Evolutionary conservation across 495 filamentous ascomycete genomes (phyloP).

Genomic region (Hamigera avellanea): DNA sequence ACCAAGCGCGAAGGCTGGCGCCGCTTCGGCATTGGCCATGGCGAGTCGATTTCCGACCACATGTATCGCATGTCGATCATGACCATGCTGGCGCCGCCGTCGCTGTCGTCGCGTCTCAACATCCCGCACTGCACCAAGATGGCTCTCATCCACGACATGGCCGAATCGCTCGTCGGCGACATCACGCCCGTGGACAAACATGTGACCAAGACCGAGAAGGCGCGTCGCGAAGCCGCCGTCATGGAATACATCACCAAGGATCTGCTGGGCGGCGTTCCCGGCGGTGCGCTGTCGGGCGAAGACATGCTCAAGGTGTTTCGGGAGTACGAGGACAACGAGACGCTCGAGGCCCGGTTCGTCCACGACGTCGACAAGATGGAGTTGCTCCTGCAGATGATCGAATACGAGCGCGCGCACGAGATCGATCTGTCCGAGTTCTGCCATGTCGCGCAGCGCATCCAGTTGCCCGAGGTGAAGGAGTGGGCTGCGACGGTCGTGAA

Average conservation of each 20-base stretch:
- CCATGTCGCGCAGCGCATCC: slow-evolving; percentile 59
- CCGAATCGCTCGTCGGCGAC: slow-evolving; percentile 85
- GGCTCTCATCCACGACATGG: slow-evolving; percentile 96
- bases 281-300: slow-evolving; percentile 45
- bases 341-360: slow-evolving; percentile 75
- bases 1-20: slow-evolving; percentile 93
- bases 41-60: slow-evolving; percentile 90
- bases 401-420: slow-evolving; percentile 72
- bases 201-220: slow-evolving; percentile 63
- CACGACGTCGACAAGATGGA: slow-evolving; percentile 98
- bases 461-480: slow-evolving; percentile 60
- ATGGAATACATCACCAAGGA: slow-evolving; percentile 76
- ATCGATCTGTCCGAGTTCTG: slow-evolving; percentile 78
- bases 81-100: slow-evolving; percentile 79
- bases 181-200: slow-evolving; percentile 74
- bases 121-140: slow-evolving; percentile 80
- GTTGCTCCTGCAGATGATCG: slow-evolving; percentile 85
- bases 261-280: slow-evolving; percentile 63
- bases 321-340: slow-evolving; percentile 83
- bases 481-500: slow-evolving; percentile 68
- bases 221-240: slow-evolving; percentile 67
- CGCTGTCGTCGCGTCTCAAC: slow-evolving; percentile 57
- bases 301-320: slow-evolving; percentile 73
- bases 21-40: slow-evolving; percentile 61
- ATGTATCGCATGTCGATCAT: slow-evolving; percentile 99